Conservation (phyloP, 345 rosid species). For the Syzygium aqueum region DNA sequence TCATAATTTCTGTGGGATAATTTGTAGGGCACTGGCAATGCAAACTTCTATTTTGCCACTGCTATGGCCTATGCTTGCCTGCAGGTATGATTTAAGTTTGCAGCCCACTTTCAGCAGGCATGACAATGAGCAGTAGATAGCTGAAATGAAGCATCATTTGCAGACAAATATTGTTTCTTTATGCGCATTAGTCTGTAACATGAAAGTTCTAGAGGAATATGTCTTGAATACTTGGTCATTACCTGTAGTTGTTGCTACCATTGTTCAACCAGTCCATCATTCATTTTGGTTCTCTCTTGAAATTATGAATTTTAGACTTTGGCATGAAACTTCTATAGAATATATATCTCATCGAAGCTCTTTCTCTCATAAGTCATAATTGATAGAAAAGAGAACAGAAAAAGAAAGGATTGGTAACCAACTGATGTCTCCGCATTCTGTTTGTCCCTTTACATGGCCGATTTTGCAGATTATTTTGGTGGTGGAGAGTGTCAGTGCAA, state of each 20-base stretch:
- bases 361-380: not conserved
- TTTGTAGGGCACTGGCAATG: slow-evolving; percentile 92
- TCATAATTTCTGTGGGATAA: slow-evolving; percentile 5
- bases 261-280: not conserved
- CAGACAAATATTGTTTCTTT: not conserved
- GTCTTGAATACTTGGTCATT: not conserved
- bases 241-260: not conserved
- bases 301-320: not conserved
- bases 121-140: not conserved
- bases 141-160: not conserved
- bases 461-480: slow-evolving; percentile 60
- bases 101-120: not conserved
- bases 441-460: not conserved
- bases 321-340: not conserved
- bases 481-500: slow-evolving; percentile 69
- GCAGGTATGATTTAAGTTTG: slow-evolving; percentile 42
- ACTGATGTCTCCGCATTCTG: not conserved
- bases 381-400: not conserved
- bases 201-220: not conserved
- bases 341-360: not conserved
- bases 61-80: slow-evolving; percentile 88
- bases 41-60: slow-evolving; percentile 94
- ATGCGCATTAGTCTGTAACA: not conserved
- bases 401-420: not conserved
- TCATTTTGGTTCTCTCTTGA: not conserved